These are phyloP conservation scores for Hortiboletus campestris DNA, from an alignment of 768 basidiomycete species.

Conservation along the genomic window DNA sequence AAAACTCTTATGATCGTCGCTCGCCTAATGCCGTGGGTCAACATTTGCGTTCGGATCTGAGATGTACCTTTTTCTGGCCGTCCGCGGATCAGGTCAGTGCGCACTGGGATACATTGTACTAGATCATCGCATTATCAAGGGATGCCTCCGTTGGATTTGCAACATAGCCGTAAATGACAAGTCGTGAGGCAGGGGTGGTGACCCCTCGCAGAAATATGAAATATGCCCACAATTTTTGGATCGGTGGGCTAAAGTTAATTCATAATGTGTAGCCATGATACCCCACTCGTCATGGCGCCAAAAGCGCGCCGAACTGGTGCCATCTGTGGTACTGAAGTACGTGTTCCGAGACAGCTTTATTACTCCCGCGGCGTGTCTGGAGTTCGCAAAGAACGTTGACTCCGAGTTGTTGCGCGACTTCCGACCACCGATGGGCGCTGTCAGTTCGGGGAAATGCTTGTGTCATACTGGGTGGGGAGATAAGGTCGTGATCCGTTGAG, in stretches of 20 bases:
- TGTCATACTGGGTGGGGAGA: constrained; percentile 23
- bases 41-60: constrained; percentile 16
- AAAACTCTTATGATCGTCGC: constrained; percentile 21
- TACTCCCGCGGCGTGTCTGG: constrained; percentile 26
- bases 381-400: constrained; percentile 19
- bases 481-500: constrained; percentile 33
- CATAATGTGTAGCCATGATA: not conserved
- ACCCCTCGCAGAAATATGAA: constrained; percentile 5
- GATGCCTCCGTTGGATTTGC: constrained; percentile 7
- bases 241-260: not conserved
- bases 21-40: constrained; percentile 14
- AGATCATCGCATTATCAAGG: not conserved
- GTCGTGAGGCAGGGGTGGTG: not conserved
- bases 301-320: constrained; percentile 2
- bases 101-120: constrained; percentile 1
- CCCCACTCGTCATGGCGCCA: not conserved
- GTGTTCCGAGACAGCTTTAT: constrained; percentile 19
- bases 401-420: constrained; percentile 11
- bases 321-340: constrained; percentile 4
- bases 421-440: constrained; percentile 15
- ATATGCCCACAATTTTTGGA: not conserved
- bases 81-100: constrained; percentile 26
- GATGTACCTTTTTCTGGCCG: constrained; percentile 21
- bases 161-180: not conserved
- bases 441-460: constrained; percentile 8